These are phyloP conservation scores for Pluteus cervinus DNA, from an alignment of 768 basidiomycete genomes.

Conservation along the genomic window DNA sequence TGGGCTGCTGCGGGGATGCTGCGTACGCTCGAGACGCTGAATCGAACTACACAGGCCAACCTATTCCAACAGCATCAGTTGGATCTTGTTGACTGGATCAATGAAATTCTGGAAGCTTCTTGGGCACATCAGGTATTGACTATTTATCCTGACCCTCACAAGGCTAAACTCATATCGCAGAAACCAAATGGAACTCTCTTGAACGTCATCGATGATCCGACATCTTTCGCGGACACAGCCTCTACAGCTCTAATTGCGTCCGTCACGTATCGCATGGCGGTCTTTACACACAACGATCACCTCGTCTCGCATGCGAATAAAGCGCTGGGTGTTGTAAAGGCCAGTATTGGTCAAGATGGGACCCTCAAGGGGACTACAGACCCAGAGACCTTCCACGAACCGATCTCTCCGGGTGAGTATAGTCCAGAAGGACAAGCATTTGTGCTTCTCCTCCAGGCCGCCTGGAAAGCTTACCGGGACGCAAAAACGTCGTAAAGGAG, in stretches of 20 bases:
- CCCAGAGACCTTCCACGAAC: slow-evolving; percentile 41
- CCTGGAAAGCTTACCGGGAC: slow-evolving; percentile 24
- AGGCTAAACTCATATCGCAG: slow-evolving; percentile 16
- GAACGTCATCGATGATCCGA: slow-evolving; percentile 45
- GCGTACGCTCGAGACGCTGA: slow-evolving; percentile 49
- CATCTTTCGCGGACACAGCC: slow-evolving; percentile 49
- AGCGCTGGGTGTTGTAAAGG: slow-evolving; percentile 29
- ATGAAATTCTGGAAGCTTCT: slow-evolving; percentile 40
- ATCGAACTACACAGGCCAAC: slow-evolving; percentile 32
- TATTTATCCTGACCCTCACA: neutral
- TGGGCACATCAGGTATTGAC: slow-evolving; percentile 38
- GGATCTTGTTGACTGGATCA: slow-evolving; percentile 46
- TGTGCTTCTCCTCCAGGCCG: slow-evolving; percentile 46
- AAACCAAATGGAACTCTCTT: slow-evolving; percentile 37
- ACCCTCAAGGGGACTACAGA: slow-evolving; percentile 44
- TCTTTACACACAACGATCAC: slow-evolving; percentile 28
- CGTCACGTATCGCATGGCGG: slow-evolving; percentile 48
- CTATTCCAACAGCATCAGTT: slow-evolving; percentile 31
- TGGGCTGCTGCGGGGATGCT: slow-evolving; percentile 68
- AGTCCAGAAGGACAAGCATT: slow-evolving; percentile 61
- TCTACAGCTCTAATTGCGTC: slow-evolving; percentile 54
- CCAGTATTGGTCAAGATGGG: slow-evolving; percentile 31
- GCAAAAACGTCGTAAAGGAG: too few species aligned
- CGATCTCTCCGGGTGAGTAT: slow-evolving; percentile 24
- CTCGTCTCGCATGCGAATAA: slow-evolving; percentile 34